phyloP scores from a whole-genome alignment of 345 rosid genomes.

The Durio zibethinus region DNA sequence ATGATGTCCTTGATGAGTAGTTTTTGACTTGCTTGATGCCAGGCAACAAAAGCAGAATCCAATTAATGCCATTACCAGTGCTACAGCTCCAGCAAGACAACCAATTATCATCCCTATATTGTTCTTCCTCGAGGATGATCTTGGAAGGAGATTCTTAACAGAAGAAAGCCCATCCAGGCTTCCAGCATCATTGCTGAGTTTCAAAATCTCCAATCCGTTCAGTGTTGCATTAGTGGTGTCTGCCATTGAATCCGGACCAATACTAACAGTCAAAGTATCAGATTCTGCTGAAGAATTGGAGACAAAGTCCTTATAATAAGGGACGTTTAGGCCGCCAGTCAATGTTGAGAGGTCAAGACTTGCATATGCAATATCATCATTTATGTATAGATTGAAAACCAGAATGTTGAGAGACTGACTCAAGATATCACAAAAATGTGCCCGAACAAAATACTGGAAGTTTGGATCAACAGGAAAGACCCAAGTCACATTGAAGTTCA shows the following conservation, averaged over 20 bases:
- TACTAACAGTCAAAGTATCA: conserved; percentile 60
- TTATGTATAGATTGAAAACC: conserved; percentile 77
- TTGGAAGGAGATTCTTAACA: conserved; percentile 54
- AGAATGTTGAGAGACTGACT: conserved; percentile 70
- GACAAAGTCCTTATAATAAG: conserved; percentile 76
- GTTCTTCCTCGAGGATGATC: conserved; percentile 38
- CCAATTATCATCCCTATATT: conserved; percentile 45
- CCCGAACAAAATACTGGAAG: conserved; percentile 80
- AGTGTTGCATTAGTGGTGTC: conserved; percentile 60
- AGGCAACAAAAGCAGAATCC: conserved; percentile 64
- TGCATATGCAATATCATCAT: conserved; percentile 59
- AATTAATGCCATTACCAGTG: conserved; percentile 35
- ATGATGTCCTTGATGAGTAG: conserved; percentile 63
- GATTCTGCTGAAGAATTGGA: conserved; percentile 61
- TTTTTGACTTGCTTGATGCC: conserved; percentile 46
- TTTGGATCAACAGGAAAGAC: conserved; percentile 60
- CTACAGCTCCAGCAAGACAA: conserved; percentile 45
- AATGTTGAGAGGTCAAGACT: conserved; percentile 73
- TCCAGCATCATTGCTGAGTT: conserved; percentile 69
- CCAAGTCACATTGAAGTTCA: conserved; percentile 91
- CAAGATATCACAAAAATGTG: conserved; percentile 82
- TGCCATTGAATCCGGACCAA: conserved; percentile 73
- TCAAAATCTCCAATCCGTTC: conserved; percentile 91
- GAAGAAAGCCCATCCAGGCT: conserved; percentile 71
- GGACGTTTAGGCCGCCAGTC: conserved; percentile 47